Percentiles rank a stretch among this genome's conserved stretches.
Evolutionary conservation across 1,284 basidiomycete genomes (phyloP).

Genomic region (Cryptococcus floricola): DNA sequence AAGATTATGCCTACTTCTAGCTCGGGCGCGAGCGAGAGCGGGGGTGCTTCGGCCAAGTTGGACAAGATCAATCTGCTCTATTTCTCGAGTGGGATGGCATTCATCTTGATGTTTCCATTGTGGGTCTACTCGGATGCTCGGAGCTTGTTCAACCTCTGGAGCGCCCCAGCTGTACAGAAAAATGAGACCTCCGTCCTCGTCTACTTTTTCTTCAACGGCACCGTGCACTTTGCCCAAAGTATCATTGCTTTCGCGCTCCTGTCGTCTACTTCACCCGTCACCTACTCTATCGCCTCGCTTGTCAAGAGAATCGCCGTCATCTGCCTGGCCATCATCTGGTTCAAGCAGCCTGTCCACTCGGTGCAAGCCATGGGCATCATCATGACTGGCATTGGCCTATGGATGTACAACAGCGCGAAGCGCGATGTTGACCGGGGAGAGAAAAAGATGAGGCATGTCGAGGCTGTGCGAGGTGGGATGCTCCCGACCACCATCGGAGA

Average conservation of each 20-base stretch:
- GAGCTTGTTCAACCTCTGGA: constrained; percentile 55
- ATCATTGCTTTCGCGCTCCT: constrained; percentile 96
- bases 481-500: constrained; percentile 41
- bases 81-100: constrained; percentile 92
- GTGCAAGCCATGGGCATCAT: constrained; percentile 82
- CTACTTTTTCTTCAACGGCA: constrained; percentile 86
- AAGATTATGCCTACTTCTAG: constrained; percentile 76
- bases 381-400: constrained; percentile 85
- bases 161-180: constrained; percentile 15
- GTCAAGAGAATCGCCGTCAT: constrained; percentile 98
- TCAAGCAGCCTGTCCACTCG: constrained; percentile 78
- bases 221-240: constrained; percentile 95
- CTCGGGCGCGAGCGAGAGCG: constrained; percentile 40
- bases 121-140: constrained; percentile 85
- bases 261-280: constrained; percentile 92
- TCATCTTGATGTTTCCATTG: constrained; percentile 88
- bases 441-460: constrained; percentile 76
- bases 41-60: constrained; percentile 56
- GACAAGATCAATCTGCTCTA: constrained; percentile 97
- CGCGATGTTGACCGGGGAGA: constrained; percentile 88
- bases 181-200: constrained; percentile 49
- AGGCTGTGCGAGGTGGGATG: constrained; percentile 63
- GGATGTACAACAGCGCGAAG: constrained; percentile 95
- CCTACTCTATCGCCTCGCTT: constrained; percentile 95
- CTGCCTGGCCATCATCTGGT: constrained; percentile 96